These are phyloP conservation scores for Pichia sp. DNA, from an alignment of 1,139 yeast species.

Conservation along the genomic window DNA sequence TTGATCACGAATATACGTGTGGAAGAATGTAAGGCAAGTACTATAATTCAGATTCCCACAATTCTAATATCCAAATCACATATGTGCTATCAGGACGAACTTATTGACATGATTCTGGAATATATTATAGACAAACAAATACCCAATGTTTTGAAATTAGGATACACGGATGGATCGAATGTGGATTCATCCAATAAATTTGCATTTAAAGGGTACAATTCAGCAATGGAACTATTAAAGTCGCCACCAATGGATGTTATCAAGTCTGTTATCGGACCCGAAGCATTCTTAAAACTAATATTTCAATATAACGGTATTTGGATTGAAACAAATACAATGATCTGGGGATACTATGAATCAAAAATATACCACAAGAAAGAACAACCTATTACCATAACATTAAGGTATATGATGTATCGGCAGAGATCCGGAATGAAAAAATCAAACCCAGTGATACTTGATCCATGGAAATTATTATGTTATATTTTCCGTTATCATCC, in stretches of 20 bases:
- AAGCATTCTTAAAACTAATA: conserved; percentile 36
- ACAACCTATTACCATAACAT: conserved; percentile 4
- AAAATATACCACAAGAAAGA: not conserved
- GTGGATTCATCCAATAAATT: conserved; percentile 15
- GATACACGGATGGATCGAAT: conserved; percentile 20
- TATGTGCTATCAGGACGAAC: conserved; percentile 22
- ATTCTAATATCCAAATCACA: conserved; percentile 10
- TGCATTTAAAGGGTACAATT: conserved; percentile 25
- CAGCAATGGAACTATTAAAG: conserved; percentile 32
- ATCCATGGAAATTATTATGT: conserved; percentile 8
- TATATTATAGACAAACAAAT: conserved; percentile 15
- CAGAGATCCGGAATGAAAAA: conserved; percentile 12
- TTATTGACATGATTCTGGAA: conserved; percentile 26
- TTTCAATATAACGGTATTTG: conserved; percentile 33
- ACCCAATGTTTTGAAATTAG: conserved; percentile 25
- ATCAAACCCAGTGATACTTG: conserved; percentile 24
- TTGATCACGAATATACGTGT: not conserved
- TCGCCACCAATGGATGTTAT: conserved; percentile 39
- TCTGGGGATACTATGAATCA: conserved; percentile 38
- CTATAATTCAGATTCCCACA: conserved; percentile 6
- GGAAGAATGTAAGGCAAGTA: not conserved
- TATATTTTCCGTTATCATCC: conserved; percentile 16
- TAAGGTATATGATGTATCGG: conserved; percentile 23
- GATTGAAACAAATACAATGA: conserved; percentile 15
- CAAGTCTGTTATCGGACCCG: conserved; percentile 35